Conservation (phyloP, 495 filamentous ascomycete species). For the Hypoxylon trugodes region DNA sequence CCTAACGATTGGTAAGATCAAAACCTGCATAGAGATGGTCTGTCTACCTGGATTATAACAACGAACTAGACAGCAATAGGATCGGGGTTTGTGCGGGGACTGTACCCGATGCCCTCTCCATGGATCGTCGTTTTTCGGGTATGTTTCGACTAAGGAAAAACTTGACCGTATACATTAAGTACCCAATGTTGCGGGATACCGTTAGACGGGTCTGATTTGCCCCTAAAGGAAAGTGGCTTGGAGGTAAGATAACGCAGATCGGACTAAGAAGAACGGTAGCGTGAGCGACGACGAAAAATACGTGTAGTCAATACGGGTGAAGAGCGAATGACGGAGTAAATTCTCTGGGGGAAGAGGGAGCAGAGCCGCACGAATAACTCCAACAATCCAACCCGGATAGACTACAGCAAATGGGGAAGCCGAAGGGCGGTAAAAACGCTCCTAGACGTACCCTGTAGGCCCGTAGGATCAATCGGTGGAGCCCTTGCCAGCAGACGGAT, state of each 20-base stretch:
- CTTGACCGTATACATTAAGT: neutral
- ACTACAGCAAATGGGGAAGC: constrained; percentile 11
- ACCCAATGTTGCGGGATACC: neutral
- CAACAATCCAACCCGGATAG: constrained; percentile 15
- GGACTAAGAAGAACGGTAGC: neutral
- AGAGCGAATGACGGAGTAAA: constrained; percentile 9
- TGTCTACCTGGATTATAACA: neutral
- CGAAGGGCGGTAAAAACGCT: neutral
- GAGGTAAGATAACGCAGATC: constrained; percentile 8
- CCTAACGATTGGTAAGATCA: neutral
- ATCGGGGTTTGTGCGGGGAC: constrained; percentile 6
- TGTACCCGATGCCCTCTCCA: neutral
- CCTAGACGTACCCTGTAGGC: neutral
- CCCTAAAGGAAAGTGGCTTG: constrained; percentile 9
- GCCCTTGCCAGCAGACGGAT: constrained; percentile 24
- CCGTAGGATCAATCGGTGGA: constrained; percentile 25
- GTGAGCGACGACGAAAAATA: neutral
- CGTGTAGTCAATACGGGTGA: constrained; percentile 7
- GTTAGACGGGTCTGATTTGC: neutral
- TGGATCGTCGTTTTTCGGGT: neutral
- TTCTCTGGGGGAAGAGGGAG: constrained; percentile 4
- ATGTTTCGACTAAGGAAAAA: neutral
- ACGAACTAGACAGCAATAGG: neutral
- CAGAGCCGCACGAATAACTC: constrained; percentile 16
- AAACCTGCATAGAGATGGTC: neutral